Conservation (phyloP, 768 basidiomycete species). For the Trametes coccinea region DNA sequence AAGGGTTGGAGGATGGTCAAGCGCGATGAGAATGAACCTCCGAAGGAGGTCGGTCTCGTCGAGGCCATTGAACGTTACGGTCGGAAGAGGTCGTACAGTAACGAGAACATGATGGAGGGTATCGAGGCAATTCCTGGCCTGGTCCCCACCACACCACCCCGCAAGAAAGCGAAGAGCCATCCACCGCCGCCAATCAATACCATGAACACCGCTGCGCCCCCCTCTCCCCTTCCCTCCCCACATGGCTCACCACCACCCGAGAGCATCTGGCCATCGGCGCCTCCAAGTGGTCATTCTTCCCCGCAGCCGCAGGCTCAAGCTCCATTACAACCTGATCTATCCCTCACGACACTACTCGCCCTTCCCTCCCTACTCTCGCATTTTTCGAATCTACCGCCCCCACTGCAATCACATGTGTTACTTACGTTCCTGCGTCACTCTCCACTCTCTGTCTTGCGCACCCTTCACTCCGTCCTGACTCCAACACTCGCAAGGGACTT, state of each 20-base stretch:
- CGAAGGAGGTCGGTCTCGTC: constrained; percentile 59
- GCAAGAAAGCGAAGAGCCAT: constrained; percentile 75
- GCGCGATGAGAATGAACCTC: constrained; percentile 56
- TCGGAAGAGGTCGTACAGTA: constrained; percentile 55
- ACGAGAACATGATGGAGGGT: constrained; percentile 70
- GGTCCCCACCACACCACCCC: constrained; percentile 51
- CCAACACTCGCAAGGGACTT: constrained; percentile 95
- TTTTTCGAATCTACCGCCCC: constrained; percentile 76
- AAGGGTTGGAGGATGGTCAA: constrained; percentile 76
- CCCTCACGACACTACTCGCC: constrained; percentile 81
- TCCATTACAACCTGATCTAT: constrained; percentile 79
- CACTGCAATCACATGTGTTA: constrained; percentile 90
- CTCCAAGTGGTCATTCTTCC: constrained; percentile 76
- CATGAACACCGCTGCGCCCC: constrained; percentile 73
- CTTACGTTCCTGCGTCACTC: constrained; percentile 91
- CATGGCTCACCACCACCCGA: constrained; percentile 81
- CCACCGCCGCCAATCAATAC: constrained; percentile 61
- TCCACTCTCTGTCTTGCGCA: constrained; percentile 87
- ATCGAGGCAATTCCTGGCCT: constrained; percentile 59
- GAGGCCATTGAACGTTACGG: constrained; percentile 86
- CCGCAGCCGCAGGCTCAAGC: constrained; percentile 51
- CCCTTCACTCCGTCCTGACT: constrained; percentile 83
- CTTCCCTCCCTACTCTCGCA: constrained; percentile 81
- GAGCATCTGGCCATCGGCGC: constrained; percentile 76
- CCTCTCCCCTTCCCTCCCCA: constrained; percentile 82